phyloP scores from a whole-genome alignment of 768 basidiomycete genomes.

The Boletus bicolor region DNA sequence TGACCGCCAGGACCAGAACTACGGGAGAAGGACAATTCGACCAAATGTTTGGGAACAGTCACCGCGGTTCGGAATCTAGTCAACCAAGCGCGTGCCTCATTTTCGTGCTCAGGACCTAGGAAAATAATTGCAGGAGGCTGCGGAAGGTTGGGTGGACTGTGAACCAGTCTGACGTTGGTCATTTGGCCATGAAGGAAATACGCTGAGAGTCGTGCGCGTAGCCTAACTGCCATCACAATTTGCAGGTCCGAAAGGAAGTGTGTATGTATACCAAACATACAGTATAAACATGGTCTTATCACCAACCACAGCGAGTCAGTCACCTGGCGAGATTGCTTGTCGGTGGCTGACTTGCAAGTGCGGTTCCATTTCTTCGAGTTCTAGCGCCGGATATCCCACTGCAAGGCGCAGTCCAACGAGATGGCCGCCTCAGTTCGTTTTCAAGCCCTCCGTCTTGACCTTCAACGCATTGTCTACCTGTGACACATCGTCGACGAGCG shows the following conservation, averaged over 20 bases:
- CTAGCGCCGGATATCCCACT: no score
- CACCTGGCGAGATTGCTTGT: not conserved
- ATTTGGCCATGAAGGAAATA: not conserved
- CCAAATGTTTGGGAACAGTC: slow-evolving; percentile 48
- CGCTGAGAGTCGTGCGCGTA: not conserved
- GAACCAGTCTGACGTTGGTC: slow-evolving; percentile 10
- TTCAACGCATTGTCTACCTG: no score
- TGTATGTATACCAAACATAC: no score
- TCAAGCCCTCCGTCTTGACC: no score
- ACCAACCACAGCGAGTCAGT: not conserved
- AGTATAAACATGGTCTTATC: no score
- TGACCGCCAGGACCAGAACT: slow-evolving; percentile 87
- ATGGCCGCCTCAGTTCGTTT: no score
- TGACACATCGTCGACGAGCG: no score
- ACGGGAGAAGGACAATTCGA: slow-evolving; percentile 66
- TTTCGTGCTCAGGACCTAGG: slow-evolving; percentile 41
- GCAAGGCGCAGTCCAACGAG: no score
- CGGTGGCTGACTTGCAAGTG: not conserved
- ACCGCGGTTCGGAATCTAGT: slow-evolving; percentile 39
- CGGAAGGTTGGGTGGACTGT: slow-evolving; percentile 37
- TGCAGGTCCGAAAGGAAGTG: no score
- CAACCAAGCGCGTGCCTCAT: slow-evolving; percentile 54
- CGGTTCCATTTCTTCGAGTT: not conserved
- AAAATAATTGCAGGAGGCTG: slow-evolving; percentile 40
- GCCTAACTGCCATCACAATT: no score